These are phyloP conservation scores for Stenocarpella maydis DNA, from an alignment of 2,329 filamentous ascomycete genomes.

Conservation along the genomic window DNA sequence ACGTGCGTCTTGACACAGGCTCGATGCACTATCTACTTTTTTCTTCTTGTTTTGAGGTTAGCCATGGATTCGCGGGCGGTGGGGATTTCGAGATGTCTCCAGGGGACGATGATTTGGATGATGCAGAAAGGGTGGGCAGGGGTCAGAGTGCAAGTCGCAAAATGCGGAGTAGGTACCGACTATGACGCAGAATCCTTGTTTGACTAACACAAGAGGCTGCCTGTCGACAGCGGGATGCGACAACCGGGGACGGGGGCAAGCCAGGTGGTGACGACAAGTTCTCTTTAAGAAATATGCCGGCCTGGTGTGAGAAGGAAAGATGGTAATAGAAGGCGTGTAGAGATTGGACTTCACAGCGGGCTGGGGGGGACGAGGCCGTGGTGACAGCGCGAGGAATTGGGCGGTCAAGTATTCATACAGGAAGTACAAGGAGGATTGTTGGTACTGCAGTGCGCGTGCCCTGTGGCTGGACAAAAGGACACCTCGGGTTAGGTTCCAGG, in stretches of 20 bases:
- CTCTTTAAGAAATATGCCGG: background rate
- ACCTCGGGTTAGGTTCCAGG: constrained; percentile 23
- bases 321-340: constrained; percentile 1
- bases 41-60: no score
- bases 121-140: constrained; percentile 13
- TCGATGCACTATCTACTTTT: constrained; percentile 18
- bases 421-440: constrained; percentile 10
- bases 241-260: background rate
- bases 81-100: constrained; percentile 8
- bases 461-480: constrained; percentile 28
- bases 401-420: constrained; percentile 28
- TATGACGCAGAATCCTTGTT: constrained; percentile 30
- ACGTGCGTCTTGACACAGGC: background rate
- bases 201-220: constrained; percentile 2
- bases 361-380: background rate
- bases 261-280: background rate
- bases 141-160: constrained; percentile 18
- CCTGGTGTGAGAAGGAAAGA: background rate
- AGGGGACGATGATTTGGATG: constrained; percentile 12
- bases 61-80: constrained; percentile 8
- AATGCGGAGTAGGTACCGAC: constrained; percentile 28
- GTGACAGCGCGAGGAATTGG: constrained; percentile 12
- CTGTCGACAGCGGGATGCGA: constrained; percentile 4
- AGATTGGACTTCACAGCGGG: background rate
- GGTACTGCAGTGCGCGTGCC: background rate